A percentile compares a stretch with the other conserved stretches of the same genome.
Conservation (phyloP, 306 rosid species). For the Morella rubra region DNA sequence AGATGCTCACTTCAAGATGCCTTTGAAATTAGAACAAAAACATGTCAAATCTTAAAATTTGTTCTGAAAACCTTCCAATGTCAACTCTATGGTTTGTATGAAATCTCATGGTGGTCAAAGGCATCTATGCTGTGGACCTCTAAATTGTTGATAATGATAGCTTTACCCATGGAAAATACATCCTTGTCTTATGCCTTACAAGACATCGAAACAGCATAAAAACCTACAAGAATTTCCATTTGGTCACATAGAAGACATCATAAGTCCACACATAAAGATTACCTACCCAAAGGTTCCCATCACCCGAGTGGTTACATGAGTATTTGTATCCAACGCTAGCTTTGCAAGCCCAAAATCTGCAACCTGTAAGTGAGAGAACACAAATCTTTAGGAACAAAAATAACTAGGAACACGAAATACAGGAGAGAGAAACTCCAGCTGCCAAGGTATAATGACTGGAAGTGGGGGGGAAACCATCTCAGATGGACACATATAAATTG, state of each 20-base stretch:
- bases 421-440: not conserved
- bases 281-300: conserved; percentile 99
- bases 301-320: conserved; percentile 93
- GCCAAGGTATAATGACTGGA: conserved; percentile 22
- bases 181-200: not conserved
- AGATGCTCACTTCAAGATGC: conserved; percentile 1
- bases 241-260: not conserved
- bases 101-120: not conserved
- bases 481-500: conserved; percentile 8
- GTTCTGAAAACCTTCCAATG: not conserved
- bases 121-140: not conserved
- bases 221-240: not conserved
- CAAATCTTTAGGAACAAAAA: conserved; percentile 21
- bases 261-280: not conserved
- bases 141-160: not conserved
- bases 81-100: not conserved
- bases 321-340: conserved; percentile 77
- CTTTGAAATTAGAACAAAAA: not conserved
- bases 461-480: conserved; percentile 10
- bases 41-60: not conserved
- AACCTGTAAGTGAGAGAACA: conserved; percentile 58
- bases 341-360: conserved; percentile 99
- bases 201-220: not conserved
- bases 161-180: not conserved
- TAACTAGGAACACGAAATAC: conserved; percentile 7